Base-by-base conservation (phyloP, 192 early-diverging fungal genomes). In the Rhizophagus prolifer region DNA sequence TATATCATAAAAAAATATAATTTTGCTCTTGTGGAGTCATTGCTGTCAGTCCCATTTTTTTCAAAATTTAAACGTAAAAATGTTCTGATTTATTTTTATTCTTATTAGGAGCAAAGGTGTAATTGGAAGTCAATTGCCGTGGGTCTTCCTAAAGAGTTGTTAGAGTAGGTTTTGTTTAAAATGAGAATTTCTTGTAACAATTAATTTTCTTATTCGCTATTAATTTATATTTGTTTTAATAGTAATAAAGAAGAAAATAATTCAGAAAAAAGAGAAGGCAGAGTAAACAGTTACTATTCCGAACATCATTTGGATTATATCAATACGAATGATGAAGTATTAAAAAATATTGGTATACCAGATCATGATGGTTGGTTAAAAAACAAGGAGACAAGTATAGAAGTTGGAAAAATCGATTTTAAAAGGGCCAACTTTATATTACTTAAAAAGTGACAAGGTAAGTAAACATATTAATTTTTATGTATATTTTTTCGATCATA, bases 341-440 rank as follows among this genome's bases (percentile, higher is more conserved):
- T 84, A 58, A 78, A 75, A 28, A 26, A 77, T 63, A 79, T 84
- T 65, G 80, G 80, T 46, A 78, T 76, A 44, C 88, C 89, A 9
- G 89, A 90, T 70, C 83, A 88, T 78, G 84, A 86, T 71, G 90
- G 90, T 9, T 89, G 82, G 82, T 77, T 91, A 44, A 84, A 87
- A 91, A 91, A 63, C 84, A 87, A 58, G 83, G 85, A 10, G 88
- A 87, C 63, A 85, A 82, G 25, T 89, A 91, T 66, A 85, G 84
- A 28, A 86, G 84, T 0, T 91, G 88, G 88, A 89, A 89, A 74
- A 86, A 82, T 31, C 81, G 90, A 85, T 91, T 44, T 78, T 91
- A 21, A 89, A 91, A 66, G 88, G 86, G 0, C 74, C 80, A 0
- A 85, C 85, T 30, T 70, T 91, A 23, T 91, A 84, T 69, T 89